Evolutionary conservation across 306 rosid species (phyloP).

Genomic region (Senna tora): DNA sequence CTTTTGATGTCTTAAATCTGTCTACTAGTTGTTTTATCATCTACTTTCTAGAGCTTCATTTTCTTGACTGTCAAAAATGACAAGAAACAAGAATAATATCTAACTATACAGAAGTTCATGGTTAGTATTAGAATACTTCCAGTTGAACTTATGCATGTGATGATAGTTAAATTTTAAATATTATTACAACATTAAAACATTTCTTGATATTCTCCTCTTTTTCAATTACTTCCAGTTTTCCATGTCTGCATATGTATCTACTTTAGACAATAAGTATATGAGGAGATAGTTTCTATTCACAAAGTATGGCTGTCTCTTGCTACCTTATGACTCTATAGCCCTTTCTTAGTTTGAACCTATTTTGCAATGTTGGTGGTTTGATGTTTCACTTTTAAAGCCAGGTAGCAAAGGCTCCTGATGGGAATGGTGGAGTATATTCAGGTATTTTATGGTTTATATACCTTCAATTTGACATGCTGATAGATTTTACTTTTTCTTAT

Average conservation of each 20-base stretch:
- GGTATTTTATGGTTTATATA: constrained; percentile 51
- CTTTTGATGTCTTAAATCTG: neutral
- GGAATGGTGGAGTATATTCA: constrained; percentile 96
- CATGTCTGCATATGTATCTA: constrained; percentile 21
- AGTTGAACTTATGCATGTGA: neutral
- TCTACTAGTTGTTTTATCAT: neutral
- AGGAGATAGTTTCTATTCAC: constrained; percentile 30
- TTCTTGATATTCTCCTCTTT: constrained; percentile 11
- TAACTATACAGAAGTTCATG: neutral
- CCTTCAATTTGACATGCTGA: constrained; percentile 28
- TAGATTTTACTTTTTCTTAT: constrained; percentile 23
- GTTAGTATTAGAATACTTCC: too few relatives aligned
- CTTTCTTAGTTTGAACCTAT: constrained; percentile 34
- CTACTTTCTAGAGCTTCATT: neutral
- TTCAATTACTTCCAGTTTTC: constrained; percentile 13
- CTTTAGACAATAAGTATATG: constrained; percentile 5
- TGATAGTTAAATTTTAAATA: neutral
- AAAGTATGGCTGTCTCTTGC: too few relatives aligned
- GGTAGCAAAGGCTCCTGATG: constrained; percentile 98
- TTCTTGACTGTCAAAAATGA: neutral
- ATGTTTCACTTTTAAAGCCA: constrained; percentile 58
- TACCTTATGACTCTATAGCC: too few relatives aligned
- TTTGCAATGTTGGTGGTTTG: constrained; percentile 37
- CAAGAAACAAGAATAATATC: neutral
- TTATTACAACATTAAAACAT: neutral